Base-by-base conservation (phyloP, 2,329 filamentous ascomycete species). In the Lomentospora prolificans region DNA sequence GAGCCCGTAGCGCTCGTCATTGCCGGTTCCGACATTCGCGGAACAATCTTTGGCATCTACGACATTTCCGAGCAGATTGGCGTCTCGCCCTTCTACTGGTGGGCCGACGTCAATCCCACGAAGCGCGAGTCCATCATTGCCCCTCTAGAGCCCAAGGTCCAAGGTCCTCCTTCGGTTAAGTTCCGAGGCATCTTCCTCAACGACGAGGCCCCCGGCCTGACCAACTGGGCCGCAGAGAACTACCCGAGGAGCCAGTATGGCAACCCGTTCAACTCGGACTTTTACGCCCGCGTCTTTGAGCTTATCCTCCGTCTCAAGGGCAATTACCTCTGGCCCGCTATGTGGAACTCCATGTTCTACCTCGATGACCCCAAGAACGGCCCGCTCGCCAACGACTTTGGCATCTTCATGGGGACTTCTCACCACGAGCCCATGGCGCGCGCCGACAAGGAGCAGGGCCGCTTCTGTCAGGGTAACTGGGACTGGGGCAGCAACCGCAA, bases 241-340 rank as follows among this genome's bases (percentile, higher is more conserved):
- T 10, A 27, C 50, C 31, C 50, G 6, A 9, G 28, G 2, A 52
- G 50, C 30, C 50, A 52, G 30, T 52, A 52, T 8, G 53, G 53
- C 1, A 48, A 30, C 27, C 39, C 39, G 3, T 50, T 55, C 39
- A 55, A 55, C 41, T 48, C 39, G n/a, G 53, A 48, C 24, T 87
- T 89, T 65, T 88, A 90, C 67, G 71, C 77, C 4, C 77, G 79
- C 22, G 80, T 90, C 19, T 89, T 87, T 58, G 87, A 90, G 69
- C 72, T 90, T 1, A 69, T 89, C 1, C 77, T 90, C 4, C 77
- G 87, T 4, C 74, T 87, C 27, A 77, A 81, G 36, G 86, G 86
- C 10, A 90, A 90, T 66, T 89, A 89, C 62, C 72, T 90, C 51
- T 90, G 87, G 86, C 87, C 86, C 0, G 78, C 85, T 0, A 74